Evolutionary conservation across 305 asterid species (phyloP).

Genomic region (Solanum aculeatissimum): DNA sequence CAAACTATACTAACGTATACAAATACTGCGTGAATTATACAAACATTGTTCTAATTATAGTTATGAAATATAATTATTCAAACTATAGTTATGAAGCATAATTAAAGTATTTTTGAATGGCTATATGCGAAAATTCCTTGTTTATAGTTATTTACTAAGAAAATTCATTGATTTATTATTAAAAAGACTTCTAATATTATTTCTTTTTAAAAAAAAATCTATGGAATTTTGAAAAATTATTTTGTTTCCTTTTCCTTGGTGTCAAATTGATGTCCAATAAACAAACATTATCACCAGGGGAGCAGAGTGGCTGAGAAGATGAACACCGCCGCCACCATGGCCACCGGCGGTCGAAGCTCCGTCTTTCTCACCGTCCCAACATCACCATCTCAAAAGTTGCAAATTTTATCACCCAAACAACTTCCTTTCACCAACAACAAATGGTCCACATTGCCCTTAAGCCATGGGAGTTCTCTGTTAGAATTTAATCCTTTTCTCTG

Average conservation of each 20-base stretch:
- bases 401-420: background rate
- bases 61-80: too few species aligned
- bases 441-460: slow-evolving; percentile 1
- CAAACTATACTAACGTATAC: too few species aligned
- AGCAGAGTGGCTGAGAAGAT: background rate
- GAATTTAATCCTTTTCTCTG: background rate
- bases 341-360: slow-evolving; percentile 26
- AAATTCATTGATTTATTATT: background rate
- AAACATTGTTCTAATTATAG: too few species aligned
- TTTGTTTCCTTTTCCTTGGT: background rate
- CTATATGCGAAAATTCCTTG: too few species aligned
- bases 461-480: too few species aligned
- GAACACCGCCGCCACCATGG: slow-evolving; percentile 12
- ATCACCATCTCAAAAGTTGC: slow-evolving; percentile 8
- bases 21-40: too few species aligned
- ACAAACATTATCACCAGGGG: background rate
- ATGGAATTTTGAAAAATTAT: background rate
- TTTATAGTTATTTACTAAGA: background rate
- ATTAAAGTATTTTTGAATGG: too few species aligned
- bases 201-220: background rate
- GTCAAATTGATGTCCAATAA: background rate
- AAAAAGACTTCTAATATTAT: background rate
- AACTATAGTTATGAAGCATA: too few species aligned
- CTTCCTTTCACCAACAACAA: background rate
- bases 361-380: slow-evolving; percentile 17